A percentile compares a stretch with the other conserved stretches of the same genome.
Conservation (phyloP, 345 rosid genomes). For the Firmiana major region DNA sequence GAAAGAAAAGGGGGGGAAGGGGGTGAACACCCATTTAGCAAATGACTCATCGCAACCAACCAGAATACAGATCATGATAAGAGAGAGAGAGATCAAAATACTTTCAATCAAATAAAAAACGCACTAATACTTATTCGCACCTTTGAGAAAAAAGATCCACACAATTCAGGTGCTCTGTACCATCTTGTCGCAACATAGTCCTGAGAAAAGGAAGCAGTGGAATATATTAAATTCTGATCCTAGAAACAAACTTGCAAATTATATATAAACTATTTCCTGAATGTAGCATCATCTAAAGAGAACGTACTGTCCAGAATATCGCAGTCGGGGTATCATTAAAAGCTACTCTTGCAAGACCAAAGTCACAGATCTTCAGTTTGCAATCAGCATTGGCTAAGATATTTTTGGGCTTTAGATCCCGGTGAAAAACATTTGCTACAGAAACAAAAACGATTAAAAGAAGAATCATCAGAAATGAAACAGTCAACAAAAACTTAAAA, state of each 20-base stretch:
- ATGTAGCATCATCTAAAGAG: neutral
- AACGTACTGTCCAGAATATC: constrained; percentile 74
- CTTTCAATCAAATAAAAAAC: constrained; percentile 27
- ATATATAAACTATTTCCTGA: neutral
- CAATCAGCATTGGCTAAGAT: constrained; percentile 96
- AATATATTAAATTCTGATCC: neutral
- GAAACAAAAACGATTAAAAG: constrained; percentile 11
- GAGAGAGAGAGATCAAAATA: constrained; percentile 16
- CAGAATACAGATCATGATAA: neutral
- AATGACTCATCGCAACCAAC: neutral
- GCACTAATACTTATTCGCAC: constrained; percentile 31
- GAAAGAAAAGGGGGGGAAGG: neutral
- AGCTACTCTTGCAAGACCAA: constrained; percentile 97
- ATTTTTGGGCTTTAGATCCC: constrained; percentile 91
- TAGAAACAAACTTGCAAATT: constrained; percentile 2
- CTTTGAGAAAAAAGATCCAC: constrained; percentile 98
- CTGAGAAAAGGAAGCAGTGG: constrained; percentile 31
- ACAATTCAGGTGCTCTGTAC: constrained; percentile 95
- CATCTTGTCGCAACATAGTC: constrained; percentile 98
- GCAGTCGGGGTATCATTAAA: constrained; percentile 92
- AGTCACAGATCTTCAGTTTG: constrained; percentile 95
- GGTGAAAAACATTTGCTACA: constrained; percentile 85
- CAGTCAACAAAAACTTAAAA: neutral
- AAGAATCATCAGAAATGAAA: neutral
- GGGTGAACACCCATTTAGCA: neutral